Conservation (phyloP, 1,284 basidiomycete species). For the Trametes sp. region DNA sequence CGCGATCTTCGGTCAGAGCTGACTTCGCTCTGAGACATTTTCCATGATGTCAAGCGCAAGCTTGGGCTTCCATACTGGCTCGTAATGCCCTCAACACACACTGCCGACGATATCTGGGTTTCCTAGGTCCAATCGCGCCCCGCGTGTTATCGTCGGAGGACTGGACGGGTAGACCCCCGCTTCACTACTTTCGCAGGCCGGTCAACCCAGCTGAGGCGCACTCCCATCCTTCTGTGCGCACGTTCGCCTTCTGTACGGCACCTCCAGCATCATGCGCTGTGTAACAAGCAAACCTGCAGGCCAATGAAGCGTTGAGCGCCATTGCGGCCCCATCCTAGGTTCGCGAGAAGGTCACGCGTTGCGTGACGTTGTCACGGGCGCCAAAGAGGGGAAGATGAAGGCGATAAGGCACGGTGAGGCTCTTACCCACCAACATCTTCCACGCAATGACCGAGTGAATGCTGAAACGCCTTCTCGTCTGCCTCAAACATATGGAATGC, state of each 20-base stretch:
- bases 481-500: slow-evolving; percentile 12
- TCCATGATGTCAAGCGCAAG: too few relatives aligned
- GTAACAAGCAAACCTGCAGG: neutral
- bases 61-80: too few relatives aligned
- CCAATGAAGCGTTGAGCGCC: neutral
- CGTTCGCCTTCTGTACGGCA: neutral
- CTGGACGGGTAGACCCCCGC: too few relatives aligned
- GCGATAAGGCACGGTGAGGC: slow-evolving; percentile 16
- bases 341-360: slow-evolving; percentile 8
- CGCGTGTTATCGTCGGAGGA: too few relatives aligned
- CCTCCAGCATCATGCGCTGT: too few relatives aligned
- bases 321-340: slow-evolving; percentile 9
- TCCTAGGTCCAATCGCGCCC: too few relatives aligned
- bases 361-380: slow-evolving; percentile 20
- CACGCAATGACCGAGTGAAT: slow-evolving; percentile 14
- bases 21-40: too few relatives aligned
- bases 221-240: neutral
- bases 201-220: neutral
- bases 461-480: slow-evolving; percentile 12
- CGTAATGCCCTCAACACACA: too few relatives aligned
- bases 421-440: slow-evolving; percentile 25
- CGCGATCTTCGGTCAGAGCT: too few relatives aligned
- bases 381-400: slow-evolving; percentile 1
- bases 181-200: too few relatives aligned
- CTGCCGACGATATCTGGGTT: too few relatives aligned